Evolutionary conservation across 2,329 filamentous ascomycete genomes (phyloP), one percentile per base, ranked within the genome.

Genomic region (Emergomyces pasteurianus): DNA sequence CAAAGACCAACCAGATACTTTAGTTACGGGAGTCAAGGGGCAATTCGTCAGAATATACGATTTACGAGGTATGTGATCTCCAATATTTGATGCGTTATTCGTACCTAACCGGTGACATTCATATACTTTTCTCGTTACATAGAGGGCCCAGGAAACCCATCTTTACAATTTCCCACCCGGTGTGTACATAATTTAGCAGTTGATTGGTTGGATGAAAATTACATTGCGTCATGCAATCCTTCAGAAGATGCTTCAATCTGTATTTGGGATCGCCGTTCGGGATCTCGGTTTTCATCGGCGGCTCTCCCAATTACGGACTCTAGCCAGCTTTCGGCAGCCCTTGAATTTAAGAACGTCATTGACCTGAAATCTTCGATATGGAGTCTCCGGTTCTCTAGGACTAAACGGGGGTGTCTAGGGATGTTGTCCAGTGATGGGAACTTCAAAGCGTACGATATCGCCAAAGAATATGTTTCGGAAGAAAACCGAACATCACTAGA

Each of bases 151-250:
- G 72, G 72, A 1, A 75, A 74, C 58, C 73, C 75, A 16, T 74
- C 73, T n/a, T 63, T 80, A 61, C 69, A 79, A 68, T 77, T 81
- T 58, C 74, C 80, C 1, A 86, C 84, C 1, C 77, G 80, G 18
- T 83, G 84, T 66, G 83, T 86, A 9, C 81, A 86, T 68, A 86
- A 86, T 63, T 74, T 86, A 61, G 81, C 84, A 7, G 83, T 86
- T 63, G 82, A 87, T 70, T 82, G 82, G 63, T 71, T 83, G 57
- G 83, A 86, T 67, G 82, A 86, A 67, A 85, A 86, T 61, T 86
- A 85, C 67, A 84, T 87, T 65, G 79, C 84, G 4, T 85, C 83
- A 16, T 83, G 81, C 54, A 69, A 70, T 54, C 78, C 81, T 2
- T 74, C 78, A 0, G 80, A 79, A 54, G 83, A 86, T 63, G 79